phyloP scores from a whole-genome alignment of 108 stramenopile species.

The Conticribra weissflogii region DNA sequence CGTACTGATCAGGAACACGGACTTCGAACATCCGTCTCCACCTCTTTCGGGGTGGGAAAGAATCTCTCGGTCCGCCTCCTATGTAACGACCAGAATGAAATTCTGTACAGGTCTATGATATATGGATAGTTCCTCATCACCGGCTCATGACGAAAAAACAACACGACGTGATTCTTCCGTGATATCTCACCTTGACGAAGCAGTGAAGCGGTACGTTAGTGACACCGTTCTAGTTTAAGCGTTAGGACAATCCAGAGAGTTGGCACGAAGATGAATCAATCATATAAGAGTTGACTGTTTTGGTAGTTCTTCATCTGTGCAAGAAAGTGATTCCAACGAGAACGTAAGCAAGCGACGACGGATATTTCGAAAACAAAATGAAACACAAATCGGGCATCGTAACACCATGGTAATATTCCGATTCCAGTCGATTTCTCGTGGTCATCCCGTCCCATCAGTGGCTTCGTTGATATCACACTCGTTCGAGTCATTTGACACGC shows the following conservation, averaged over 20 bases:
- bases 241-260: too few relatives aligned
- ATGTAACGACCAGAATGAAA: too few relatives aligned
- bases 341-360: too few relatives aligned
- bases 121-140: conserved; percentile 47
- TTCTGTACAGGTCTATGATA: conserved; percentile 56
- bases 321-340: too few relatives aligned
- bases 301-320: too few relatives aligned
- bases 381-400: background rate
- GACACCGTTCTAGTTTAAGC: too few relatives aligned
- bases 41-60: conserved; percentile 33
- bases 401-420: too few relatives aligned
- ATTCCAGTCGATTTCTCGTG: too few relatives aligned
- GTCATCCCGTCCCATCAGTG: conserved; percentile 47
- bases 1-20: conserved; percentile 1
- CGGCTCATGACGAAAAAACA: conserved; percentile 9
- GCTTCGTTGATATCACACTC: conserved; percentile 57
- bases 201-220: too few relatives aligned
- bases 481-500: conserved; percentile 48
- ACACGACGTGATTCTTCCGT: background rate
- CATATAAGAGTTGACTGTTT: too few relatives aligned
- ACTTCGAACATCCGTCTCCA: background rate
- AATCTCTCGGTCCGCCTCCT: background rate
- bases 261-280: too few relatives aligned
- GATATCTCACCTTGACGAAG: background rate
- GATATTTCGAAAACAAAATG: too few relatives aligned